A percentile compares a stretch with the other conserved stretches of the same genome.
These are phyloP conservation scores for Eimeria sp. DNA, from an alignment of 169 alveolate genomes.

Conservation along the genomic window DNA sequence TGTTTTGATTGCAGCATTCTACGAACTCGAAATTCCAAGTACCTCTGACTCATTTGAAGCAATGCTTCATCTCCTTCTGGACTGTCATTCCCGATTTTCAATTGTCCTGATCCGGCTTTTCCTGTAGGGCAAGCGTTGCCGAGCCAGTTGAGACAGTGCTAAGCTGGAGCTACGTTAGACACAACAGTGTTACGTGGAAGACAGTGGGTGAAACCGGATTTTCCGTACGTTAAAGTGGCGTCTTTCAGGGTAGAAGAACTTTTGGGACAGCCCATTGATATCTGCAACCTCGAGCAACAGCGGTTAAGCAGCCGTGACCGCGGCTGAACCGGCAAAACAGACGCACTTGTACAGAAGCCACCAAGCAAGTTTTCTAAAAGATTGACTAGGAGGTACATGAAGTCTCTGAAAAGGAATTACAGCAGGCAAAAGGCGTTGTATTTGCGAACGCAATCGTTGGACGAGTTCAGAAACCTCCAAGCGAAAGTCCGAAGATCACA, in stretches of 20 bases:
- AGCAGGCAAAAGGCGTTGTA: constrained; percentile 18
- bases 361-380: neutral
- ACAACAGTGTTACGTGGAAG: neutral
- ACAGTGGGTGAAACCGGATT: neutral
- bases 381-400: constrained; percentile 33
- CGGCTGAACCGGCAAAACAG: neutral
- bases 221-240: neutral
- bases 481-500: constrained; percentile 49
- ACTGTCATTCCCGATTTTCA: neutral
- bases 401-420: constrained; percentile 29
- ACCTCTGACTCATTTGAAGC: neutral
- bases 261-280: neutral
- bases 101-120: neutral
- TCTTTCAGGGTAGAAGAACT: neutral
- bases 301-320: neutral
- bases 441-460: constrained; percentile 44
- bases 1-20: neutral
- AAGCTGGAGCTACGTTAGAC: neutral
- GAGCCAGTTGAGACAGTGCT: neutral
- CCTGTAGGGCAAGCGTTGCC: neutral
- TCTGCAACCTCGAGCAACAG: constrained; percentile 6
- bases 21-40: neutral
- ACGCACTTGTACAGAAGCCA: neutral
- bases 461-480: constrained; percentile 47
- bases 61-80: neutral